Base-by-base conservation (phyloP, 1,139 yeast species). In the Waltiozyma sp. region DNA sequence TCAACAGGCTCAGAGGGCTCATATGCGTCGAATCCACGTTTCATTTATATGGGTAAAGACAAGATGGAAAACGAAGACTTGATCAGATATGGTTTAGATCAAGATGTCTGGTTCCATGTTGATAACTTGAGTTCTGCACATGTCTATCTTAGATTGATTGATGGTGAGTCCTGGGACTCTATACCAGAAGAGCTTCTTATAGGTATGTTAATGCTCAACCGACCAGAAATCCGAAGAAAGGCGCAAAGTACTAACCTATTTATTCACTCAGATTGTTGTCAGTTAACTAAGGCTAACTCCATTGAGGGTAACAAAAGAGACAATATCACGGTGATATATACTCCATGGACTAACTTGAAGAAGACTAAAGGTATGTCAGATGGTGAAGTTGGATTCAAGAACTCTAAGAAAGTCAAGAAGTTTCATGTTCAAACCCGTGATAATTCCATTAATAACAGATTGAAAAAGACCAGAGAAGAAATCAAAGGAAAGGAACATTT, bases 71-170 rank as follows among this genome's bases (percentile, higher is more conserved):
- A 85, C 57, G 94, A 83, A 54, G 73, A 77, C 23, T 63, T 86
- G 46, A 80, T 86, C 46, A 78, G 77, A 55, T 72, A 77, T 55
- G 87, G 91, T 0, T 71, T 75, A 50, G 80, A 79, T 15, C 75
- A 73, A 46, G 84, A 83, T 56, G 65, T 83, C 9, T 86, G 95
- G 93, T 85, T 86, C 56, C 95, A 85, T 59, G 89, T 81, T 9
- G 93, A 84, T 54, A 82, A 81, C 52, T 69, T 78, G 43, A 80
- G 89, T 11, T 80, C 89, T 38, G 94, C 93, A 0, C 95, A 86
- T 58, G 71, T 86, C n/a, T 86, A 86, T 54, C 62, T 84, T 28
- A 74, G 86, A 44, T 62, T 82, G 33, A 61, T 65, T 1, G 61
- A 63, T 2, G 68, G 65, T 15, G 70, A 70, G 19, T 74, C 69